Evolutionary conservation across 176 grass and related monocot genomes (phyloP), one percentile per base, ranked within the genome.

Genomic region (Poa pratensis): DNA sequence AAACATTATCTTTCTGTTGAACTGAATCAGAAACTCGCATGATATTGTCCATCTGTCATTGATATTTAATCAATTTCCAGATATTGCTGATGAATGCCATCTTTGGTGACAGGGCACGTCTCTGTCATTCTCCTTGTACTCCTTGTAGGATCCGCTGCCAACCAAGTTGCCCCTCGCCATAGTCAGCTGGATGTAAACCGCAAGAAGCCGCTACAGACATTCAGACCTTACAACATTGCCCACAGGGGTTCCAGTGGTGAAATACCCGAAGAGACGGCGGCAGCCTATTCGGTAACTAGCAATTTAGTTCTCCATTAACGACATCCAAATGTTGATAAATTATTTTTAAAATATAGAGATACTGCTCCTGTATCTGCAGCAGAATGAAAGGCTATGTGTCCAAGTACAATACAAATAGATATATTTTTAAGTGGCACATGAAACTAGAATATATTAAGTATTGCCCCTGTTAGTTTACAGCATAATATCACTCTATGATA

Each of bases 181-280:
- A 30, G 59, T 54, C 84, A 77, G 61, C 62, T 80, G 64, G 67
- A 92, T 69, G 76, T 65, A 15, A 87, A 72, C 20, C 34, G 64
- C 28, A 90, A 90, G 87, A 87, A 86, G 68, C 83, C 79, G 49
- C 48, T 91, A 30, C 92, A 91, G 80, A 91, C 78, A 43, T 94
- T 80, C 76, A 85, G 92, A 40, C 92, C 88, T 24, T 91, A 83
- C 79, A 91, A 94, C 71, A 83, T 94, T 58, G 92, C 92, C 83
- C 92, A 91, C 70, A 80, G 92, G 48, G 92, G 88, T 13, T 90
- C 88, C 22, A 83, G 83, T 84, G 92, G 92, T 2, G 92, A 91
- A 81, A 39, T 94, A 26, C 92, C 92, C 1, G 92, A 94, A 73
- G 92, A 94, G 58, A 94, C 92, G 7, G 22, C 60, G 0, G 83